Percentiles rank a stretch among this genome's conserved stretches.
These are phyloP conservation scores for Apophysomyces elegans DNA, from an alignment of 371 early-diverging fungal genomes.

Conservation along the genomic window DNA sequence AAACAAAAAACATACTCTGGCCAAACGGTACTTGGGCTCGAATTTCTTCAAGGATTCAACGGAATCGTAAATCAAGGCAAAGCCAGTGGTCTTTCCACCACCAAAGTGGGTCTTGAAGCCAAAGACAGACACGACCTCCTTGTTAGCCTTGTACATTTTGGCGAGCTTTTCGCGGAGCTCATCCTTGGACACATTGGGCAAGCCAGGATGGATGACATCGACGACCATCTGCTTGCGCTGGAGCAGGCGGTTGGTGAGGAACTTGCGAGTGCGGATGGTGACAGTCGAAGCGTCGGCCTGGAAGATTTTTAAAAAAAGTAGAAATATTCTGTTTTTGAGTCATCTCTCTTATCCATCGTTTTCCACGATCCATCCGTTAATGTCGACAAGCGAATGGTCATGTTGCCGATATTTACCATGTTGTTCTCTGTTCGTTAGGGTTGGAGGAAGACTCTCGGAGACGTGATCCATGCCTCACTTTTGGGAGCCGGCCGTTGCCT, in stretches of 20 bases:
- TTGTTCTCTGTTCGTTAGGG: conserved; percentile 4
- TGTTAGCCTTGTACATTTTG: conserved; percentile 95
- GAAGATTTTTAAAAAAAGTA: neutral
- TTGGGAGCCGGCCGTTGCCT: neutral
- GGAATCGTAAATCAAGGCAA: conserved; percentile 97
- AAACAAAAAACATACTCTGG: conserved; percentile 58
- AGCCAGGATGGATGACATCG: conserved; percentile 95
- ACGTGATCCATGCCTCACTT: neutral
- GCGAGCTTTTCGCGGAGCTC: conserved; percentile 95
- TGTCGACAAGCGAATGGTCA: no score
- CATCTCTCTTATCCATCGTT: no score
- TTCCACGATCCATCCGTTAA: neutral
- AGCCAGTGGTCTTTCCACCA: conserved; percentile 98
- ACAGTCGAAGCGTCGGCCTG: conserved; percentile 79
- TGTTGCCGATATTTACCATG: neutral
- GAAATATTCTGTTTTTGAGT: no score
- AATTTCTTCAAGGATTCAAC: conserved; percentile 96
- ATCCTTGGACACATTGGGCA: conserved; percentile 90
- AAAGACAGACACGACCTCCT: conserved; percentile 91
- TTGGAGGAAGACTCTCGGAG: conserved; percentile 7
- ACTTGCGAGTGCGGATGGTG: conserved; percentile 98
- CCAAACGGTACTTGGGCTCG: conserved; percentile 97
- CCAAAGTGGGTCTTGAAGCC: conserved; percentile 97
- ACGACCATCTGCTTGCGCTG: conserved; percentile 98
- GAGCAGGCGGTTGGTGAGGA: conserved; percentile 98